Conservation (phyloP, 2,329 filamentous ascomycete species). For the Ophiostoma sp. region DNA sequence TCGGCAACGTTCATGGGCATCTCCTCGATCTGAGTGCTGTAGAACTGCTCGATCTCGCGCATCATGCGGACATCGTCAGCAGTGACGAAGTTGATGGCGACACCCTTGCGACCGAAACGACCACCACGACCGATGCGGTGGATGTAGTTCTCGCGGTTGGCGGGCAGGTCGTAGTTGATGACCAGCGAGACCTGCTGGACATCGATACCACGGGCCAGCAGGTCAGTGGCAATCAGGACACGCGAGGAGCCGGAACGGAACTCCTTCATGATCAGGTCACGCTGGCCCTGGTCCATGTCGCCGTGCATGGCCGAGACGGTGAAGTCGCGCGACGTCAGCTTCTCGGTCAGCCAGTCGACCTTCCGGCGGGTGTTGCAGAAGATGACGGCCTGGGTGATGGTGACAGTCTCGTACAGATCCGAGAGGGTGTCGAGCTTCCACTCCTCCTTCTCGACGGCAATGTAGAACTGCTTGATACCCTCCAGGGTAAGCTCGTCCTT, state of each 20-base stretch:
- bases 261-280: constrained; percentile 99
- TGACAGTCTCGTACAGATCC: constrained; percentile 98
- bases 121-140: constrained; percentile 99
- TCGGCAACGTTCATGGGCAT: constrained; percentile 95
- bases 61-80: constrained; percentile 99
- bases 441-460: constrained; percentile 99
- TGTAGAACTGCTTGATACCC: constrained; percentile 99
- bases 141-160: constrained; percentile 99
- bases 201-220: constrained; percentile 98
- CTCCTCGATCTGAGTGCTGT: constrained; percentile 99
- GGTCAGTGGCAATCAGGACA: constrained; percentile 96
- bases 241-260: constrained; percentile 98
- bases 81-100: constrained; percentile 99
- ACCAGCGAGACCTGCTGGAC: constrained; percentile 99
- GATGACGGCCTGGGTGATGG: constrained; percentile 98
- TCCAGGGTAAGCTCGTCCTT: constrained; percentile 99
- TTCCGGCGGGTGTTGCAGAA: constrained; percentile 99
- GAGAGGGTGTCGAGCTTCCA: constrained; percentile 99
- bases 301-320: constrained; percentile 99
- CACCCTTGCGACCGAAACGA: constrained; percentile 99
- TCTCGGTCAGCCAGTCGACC: constrained; percentile 99
- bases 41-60: constrained; percentile 99
- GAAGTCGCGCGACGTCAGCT: constrained; percentile 97
- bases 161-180: constrained; percentile 99
- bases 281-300: constrained; percentile 97